Percentiles rank a stretch among this genome's conserved stretches.
Evolutionary conservation across 2,329 filamentous ascomycete genomes (phyloP).

Genomic region (Diaporthe vexans): DNA sequence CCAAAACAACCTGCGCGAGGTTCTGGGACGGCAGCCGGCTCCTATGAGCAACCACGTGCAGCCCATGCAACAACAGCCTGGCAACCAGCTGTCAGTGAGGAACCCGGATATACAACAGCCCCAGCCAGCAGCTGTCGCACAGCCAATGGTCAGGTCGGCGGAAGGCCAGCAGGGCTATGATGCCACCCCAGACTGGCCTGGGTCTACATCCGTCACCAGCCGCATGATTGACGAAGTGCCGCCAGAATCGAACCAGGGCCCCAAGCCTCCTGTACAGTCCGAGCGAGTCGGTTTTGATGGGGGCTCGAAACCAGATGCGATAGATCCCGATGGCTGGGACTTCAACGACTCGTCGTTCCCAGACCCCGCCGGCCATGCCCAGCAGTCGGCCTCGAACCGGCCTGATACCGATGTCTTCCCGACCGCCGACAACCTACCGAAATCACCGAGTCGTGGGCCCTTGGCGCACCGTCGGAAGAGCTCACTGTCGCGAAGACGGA

Average conservation of each 20-base stretch:
- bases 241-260: conserved; percentile 53
- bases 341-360: conserved; percentile 85
- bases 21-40: conserved; percentile 52
- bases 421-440: conserved; percentile 82
- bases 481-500: conserved; percentile 80
- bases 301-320: conserved; percentile 60
- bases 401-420: conserved; percentile 93
- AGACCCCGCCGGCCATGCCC: conserved; percentile 63
- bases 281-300: conserved; percentile 60
- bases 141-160: conserved; percentile 36
- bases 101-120: conserved; percentile 50
- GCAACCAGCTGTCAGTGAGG: conserved; percentile 46
- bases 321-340: conserved; percentile 86
- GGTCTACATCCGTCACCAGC: conserved; percentile 45
- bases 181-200: conserved; percentile 51
- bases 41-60: conserved; percentile 65
- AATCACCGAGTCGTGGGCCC: conserved; percentile 80
- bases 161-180: conserved; percentile 48
- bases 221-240: conserved; percentile 45
- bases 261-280: conserved; percentile 55
- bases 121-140: conserved; percentile 58
- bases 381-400: conserved; percentile 68
- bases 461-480: conserved; percentile 84
- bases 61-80: conserved; percentile 54
- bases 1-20: conserved; percentile 35